Evolutionary conservation across 768 basidiomycete genomes (phyloP).

Genomic region (Gelatoporia subvermispora): DNA sequence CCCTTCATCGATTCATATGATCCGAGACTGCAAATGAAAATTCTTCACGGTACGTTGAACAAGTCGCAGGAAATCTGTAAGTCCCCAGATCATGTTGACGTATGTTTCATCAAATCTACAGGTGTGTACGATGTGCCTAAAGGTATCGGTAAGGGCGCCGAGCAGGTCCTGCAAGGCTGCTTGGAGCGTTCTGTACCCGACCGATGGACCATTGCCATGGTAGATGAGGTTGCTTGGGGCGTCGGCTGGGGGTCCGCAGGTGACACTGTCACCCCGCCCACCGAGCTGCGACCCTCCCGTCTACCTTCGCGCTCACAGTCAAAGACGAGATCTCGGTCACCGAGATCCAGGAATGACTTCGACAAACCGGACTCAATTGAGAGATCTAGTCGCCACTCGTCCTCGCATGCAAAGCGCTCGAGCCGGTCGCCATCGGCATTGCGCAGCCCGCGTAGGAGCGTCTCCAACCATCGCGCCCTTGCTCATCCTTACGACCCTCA

Average conservation of each 20-base stretch:
- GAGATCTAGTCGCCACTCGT: slow-evolving; percentile 35
- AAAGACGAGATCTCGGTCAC: slow-evolving; percentile 1
- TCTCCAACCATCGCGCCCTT: slow-evolving; percentile 29
- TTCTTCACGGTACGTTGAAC: slow-evolving; percentile 61
- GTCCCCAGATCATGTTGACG: background rate
- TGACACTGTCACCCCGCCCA: slow-evolving; percentile 29
- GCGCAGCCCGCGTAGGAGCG: slow-evolving; percentile 34
- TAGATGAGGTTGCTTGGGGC: slow-evolving; percentile 78
- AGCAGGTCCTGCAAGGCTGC: slow-evolving; percentile 74
- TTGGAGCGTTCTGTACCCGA: slow-evolving; percentile 54
- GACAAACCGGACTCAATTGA: background rate
- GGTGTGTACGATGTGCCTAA: slow-evolving; percentile 59
- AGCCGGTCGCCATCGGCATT: slow-evolving; percentile 35
- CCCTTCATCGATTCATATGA: slow-evolving; percentile 91
- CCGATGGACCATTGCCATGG: slow-evolving; percentile 78
- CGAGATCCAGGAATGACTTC: too few species aligned
- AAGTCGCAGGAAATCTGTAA: background rate
- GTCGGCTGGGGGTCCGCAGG: slow-evolving; percentile 61
- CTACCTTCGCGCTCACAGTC: slow-evolving; percentile 7
- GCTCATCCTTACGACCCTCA: slow-evolving; percentile 20
- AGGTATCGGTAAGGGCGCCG: slow-evolving; percentile 55
- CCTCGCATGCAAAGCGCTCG: slow-evolving; percentile 43
- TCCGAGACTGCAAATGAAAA: slow-evolving; percentile 87
- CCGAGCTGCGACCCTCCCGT: slow-evolving; percentile 22
- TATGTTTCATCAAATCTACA: slow-evolving; percentile 24